Conservation (phyloP, 78 protist species). For the Paratrimastix pyriformis region DNA sequence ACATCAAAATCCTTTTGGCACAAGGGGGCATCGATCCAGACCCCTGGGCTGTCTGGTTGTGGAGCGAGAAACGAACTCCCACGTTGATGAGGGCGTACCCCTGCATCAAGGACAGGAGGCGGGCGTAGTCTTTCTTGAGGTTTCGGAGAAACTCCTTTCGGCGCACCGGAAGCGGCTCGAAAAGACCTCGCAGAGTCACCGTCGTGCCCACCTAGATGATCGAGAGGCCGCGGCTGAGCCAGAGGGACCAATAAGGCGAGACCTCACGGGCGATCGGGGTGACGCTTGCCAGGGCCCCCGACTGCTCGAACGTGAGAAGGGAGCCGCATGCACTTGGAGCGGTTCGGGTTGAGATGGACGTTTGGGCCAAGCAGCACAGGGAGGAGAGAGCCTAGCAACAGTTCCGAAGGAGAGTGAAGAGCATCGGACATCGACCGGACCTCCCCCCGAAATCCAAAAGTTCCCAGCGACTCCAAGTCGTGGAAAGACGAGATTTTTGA, state of each 20-base stretch:
- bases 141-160: slow-evolving; percentile 40
- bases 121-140: slow-evolving; percentile 44
- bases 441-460: slow-evolving; percentile 91
- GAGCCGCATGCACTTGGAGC: not conserved
- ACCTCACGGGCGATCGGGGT: not conserved
- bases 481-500: slow-evolving; percentile 52
- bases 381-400: slow-evolving; percentile 59
- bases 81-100: slow-evolving; percentile 49
- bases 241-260: not conserved
- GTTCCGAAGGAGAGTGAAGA: not conserved
- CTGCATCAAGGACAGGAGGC: slow-evolving; percentile 34
- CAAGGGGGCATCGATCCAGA: too few species aligned
- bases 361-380: slow-evolving; percentile 48
- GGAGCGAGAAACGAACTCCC: not conserved
- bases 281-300: not conserved
- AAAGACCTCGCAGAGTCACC: slow-evolving; percentile 36
- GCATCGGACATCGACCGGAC: not conserved
- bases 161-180: slow-evolving; percentile 68
- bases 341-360: slow-evolving; percentile 15
- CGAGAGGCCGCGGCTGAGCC: not conserved
- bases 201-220: slow-evolving; percentile 58
- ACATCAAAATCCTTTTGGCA: not conserved
- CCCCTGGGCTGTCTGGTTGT: slow-evolving; percentile 15
- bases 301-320: not conserved
- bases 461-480: slow-evolving; percentile 48